These are phyloP conservation scores for Candida tetrigidarum DNA, from an alignment of 1,139 yeast genomes.

Conservation along the genomic window DNA sequence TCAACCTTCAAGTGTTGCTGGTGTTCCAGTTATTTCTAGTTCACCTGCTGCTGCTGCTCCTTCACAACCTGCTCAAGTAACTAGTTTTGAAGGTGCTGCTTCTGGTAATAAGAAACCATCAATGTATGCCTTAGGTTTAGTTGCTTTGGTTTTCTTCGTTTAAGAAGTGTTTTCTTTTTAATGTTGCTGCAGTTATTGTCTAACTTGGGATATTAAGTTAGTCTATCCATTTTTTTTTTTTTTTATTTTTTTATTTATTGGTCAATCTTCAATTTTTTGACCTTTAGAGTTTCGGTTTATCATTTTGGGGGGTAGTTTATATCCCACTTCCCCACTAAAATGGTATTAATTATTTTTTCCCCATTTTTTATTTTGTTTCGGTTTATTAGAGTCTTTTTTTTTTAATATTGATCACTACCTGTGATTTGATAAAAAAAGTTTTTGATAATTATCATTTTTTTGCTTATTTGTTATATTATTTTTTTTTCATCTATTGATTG, in stretches of 20 bases:
- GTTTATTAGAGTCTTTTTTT: conserved; percentile 1
- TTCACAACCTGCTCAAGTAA: conserved; percentile 7
- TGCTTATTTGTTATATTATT: not conserved
- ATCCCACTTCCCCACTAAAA: not conserved
- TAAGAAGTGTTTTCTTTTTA: not conserved
- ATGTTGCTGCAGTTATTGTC: not conserved
- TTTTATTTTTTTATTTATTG: not conserved
- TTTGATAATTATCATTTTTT: conserved; percentile 2
- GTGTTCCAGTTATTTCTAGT: conserved; percentile 6
- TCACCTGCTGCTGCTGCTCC: conserved; percentile 10
- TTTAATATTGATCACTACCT: no score
- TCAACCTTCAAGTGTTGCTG: conserved; percentile 8
- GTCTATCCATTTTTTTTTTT: not conserved
- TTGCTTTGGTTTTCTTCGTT: conserved; percentile 9
- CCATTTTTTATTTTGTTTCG: not conserved
- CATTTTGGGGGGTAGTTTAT: no score
- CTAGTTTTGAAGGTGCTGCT: conserved; percentile 12
- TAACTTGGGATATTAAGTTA: not conserved
- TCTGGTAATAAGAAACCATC: conserved; percentile 10
- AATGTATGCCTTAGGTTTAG: conserved; percentile 12
- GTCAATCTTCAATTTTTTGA: not conserved
- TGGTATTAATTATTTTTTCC: not conserved
- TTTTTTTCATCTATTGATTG: no score
- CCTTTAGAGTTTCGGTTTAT: not conserved
- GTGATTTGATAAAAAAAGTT: not conserved